Percentiles rank a stretch among this genome's conserved stretches.
Evolutionary conservation across 805 yeast genomes (phyloP).

Genomic region (Lachancea mirantina): DNA sequence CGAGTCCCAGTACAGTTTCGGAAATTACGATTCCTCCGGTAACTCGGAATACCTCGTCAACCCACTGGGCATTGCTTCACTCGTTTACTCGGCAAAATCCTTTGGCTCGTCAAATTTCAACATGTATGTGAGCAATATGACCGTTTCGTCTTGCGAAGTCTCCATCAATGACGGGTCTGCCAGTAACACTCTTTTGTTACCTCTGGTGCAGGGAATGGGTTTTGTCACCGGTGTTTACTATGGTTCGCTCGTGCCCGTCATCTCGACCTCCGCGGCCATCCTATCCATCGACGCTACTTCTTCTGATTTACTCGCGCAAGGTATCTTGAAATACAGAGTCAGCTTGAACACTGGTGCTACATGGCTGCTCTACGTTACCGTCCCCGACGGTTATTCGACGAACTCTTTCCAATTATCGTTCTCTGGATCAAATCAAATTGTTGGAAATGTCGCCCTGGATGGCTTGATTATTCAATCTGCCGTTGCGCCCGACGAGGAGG

Average conservation of each 20-base stretch:
- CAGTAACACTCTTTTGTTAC: conserved; percentile 38
- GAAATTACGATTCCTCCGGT: conserved; percentile 41
- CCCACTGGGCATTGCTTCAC: conserved; percentile 49
- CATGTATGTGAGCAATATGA: conserved; percentile 41
- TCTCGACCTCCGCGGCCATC: conserved; percentile 44
- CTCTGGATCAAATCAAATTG: conserved; percentile 30
- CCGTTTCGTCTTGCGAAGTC: conserved; percentile 45
- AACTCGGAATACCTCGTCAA: conserved; percentile 41
- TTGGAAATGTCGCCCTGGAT: conserved; percentile 33
- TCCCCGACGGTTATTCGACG: conserved; percentile 29
- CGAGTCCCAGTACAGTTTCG: conserved; percentile 37
- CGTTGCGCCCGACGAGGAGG: conserved; percentile 34
- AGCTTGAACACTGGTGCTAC: conserved; percentile 39
- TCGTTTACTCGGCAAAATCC: conserved; percentile 48
- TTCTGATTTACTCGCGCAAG: conserved; percentile 30
- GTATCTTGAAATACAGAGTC: conserved; percentile 44
- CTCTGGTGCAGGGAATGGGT: conserved; percentile 58
- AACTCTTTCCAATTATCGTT: conserved; percentile 30
- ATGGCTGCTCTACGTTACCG: conserved; percentile 48
- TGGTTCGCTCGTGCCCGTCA: conserved; percentile 40
- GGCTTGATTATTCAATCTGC: conserved; percentile 46
- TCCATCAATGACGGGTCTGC: conserved; percentile 25
- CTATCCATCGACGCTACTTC: conserved; percentile 31
- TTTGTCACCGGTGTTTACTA: conserved; percentile 44
- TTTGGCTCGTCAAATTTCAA: conserved; percentile 35